Evolutionary conservation across 1,284 basidiomycete species (phyloP), one percentile per base, ranked within the genome.

Genomic region (Apiotrichum laibachii): DNA sequence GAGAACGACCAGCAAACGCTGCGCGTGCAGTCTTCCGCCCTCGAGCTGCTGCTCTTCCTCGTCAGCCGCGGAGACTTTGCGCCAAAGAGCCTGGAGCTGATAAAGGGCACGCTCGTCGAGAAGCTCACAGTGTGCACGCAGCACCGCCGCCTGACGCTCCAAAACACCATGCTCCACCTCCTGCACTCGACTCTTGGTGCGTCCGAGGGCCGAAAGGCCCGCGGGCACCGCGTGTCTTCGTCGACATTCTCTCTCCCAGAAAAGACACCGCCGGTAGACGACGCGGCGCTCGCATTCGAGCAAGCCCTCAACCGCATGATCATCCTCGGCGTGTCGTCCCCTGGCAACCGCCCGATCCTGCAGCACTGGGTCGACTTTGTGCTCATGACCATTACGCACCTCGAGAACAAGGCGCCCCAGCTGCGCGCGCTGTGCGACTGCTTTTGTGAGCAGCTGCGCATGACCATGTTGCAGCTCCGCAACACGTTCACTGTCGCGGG

Each of bases 281-380:
- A 72, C 33, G 42, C 22, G 6, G 40, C 40, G 4, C 22, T 21
- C 15, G 42, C 40, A 13, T 66, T 72, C 18, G 68, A 76, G 37
- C 60, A 79, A 33, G 72, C 88, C 0, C 80, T 98, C 33, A 82
- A 90, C 0, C 87, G 87, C 64, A 86, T 88, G 1, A 80, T 98
- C 21, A 81, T 89, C 18, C 89, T 92, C 69, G 95, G 90, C 0
- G 85, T 98, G 45, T 81, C 86, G 6, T 76, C 81, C 6, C 79
- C 82, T 7, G 79, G 82, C 22, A 95, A 94, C 75, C 85, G 87
- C 21, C 83, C 89, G 1, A 83, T 94, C 22, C 78, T 96, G 15
- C 92, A 95, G 70, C 90, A 96, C 72, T 99, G 95, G 95, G 83
- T 97, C 22, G 95, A 98, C 75, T 98, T 99, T 72, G 83, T 97